Percentiles rank a stretch among this genome's conserved stretches.
phyloP scores from a whole-genome alignment of 2,329 filamentous ascomycete species.

The Cladophialophora carrionii region DNA sequence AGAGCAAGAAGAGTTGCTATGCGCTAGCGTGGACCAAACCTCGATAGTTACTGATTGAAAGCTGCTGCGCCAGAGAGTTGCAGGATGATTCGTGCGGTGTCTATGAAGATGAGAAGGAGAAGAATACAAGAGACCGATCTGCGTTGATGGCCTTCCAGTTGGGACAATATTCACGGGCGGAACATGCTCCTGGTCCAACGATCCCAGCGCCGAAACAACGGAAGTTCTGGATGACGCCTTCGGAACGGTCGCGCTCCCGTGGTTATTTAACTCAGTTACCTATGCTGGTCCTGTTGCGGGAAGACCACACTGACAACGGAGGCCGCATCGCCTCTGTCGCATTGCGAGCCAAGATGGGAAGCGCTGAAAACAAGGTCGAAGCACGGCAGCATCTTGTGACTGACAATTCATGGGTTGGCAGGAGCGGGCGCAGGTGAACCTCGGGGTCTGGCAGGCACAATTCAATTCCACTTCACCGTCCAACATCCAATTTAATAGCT shows the following conservation, averaged over 20 bases:
- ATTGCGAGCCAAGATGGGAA: background rate
- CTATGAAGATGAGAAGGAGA: background rate
- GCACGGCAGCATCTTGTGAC: too few species aligned
- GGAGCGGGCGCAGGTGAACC: background rate
- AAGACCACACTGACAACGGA: background rate
- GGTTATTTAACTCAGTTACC: background rate
- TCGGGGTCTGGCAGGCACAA: background rate
- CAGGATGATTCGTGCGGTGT: background rate
- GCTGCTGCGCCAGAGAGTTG: background rate
- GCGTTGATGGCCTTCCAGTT: background rate
- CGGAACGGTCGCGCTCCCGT: background rate
- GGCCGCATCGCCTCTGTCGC: background rate
- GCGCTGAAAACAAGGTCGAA: background rate
- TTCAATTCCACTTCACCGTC: background rate
- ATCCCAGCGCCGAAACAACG: background rate
- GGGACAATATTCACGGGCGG: background rate
- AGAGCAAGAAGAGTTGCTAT: too few species aligned
- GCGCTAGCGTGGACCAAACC: too few species aligned
- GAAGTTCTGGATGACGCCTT: background rate
- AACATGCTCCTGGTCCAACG: background rate
- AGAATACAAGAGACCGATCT: background rate
- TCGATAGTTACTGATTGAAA: too few species aligned
- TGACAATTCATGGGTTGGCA: background rate
- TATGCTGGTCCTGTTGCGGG: background rate
- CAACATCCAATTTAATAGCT: background rate